phyloP scores from a whole-genome alignment of 768 basidiomycete genomes.

The Mycena galericulata region DNA sequence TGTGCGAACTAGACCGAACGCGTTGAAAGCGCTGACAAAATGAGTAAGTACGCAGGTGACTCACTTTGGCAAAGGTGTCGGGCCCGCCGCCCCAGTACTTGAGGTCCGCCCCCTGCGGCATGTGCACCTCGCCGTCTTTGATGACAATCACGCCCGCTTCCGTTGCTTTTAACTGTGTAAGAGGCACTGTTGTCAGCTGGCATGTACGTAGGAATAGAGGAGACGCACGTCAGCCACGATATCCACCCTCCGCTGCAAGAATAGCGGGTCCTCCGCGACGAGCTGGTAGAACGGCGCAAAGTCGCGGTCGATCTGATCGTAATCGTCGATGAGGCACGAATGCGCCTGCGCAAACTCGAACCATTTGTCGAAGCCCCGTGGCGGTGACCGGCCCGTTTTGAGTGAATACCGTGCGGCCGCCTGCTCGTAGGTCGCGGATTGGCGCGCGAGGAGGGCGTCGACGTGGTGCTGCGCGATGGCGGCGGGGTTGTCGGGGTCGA shows the following conservation, averaged over 20 bases:
- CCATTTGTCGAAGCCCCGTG: slow-evolving; percentile 9
- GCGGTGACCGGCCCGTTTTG: slow-evolving; percentile 11
- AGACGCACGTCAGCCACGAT: not conserved
- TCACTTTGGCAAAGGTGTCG: too few species aligned
- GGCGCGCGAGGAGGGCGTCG: slow-evolving; percentile 2
- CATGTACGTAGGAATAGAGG: not conserved
- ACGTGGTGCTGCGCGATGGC: not conserved
- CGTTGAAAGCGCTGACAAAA: too few species aligned
- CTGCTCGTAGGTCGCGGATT: slow-evolving; percentile 4
- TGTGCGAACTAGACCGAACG: too few species aligned
- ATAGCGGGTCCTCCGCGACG: not conserved
- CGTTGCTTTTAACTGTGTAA: too few species aligned
- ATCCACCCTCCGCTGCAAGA: slow-evolving; percentile 12
- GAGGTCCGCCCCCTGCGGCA: too few species aligned
- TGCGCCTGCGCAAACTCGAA: slow-evolving; percentile 9
- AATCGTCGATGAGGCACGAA: slow-evolving; percentile 28
- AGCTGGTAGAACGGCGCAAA: slow-evolving; percentile 29
- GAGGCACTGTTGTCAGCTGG: not conserved
- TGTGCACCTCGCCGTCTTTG: too few species aligned
- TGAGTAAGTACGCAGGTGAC: too few species aligned
- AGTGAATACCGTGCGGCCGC: slow-evolving; percentile 10
- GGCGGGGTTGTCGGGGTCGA: too few species aligned
- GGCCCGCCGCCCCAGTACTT: too few species aligned
- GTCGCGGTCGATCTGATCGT: slow-evolving; percentile 20
- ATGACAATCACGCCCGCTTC: too few species aligned